Base-by-base conservation (phyloP, 306 rosid genomes). In the Quercus mongolica region DNA sequence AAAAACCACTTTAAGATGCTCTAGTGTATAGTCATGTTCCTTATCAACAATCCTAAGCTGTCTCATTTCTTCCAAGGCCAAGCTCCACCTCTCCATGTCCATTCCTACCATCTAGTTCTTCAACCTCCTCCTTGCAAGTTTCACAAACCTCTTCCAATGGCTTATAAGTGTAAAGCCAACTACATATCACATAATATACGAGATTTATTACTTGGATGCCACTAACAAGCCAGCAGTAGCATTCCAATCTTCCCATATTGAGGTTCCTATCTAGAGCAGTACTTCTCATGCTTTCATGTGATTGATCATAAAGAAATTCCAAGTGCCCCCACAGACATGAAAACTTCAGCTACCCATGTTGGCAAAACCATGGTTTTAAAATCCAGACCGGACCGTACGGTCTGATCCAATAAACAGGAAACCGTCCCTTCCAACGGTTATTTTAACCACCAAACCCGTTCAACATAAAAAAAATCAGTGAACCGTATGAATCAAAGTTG, bases 251-350 rank as follows among this genome's bases (percentile, higher is more conserved):
- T n/a, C 98, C 98, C 76, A 88, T 86, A 25, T 90, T 92, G 5
- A 92, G 84, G 78, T 94, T 92, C 80, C 97, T 79, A 82, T 92
- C 97, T 0, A 88, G 73, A 2, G 97, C 97, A 1, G 86, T 89
- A 73, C 97, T 90, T 59, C 94, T 75, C 93, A 89, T 82, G 69
- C 98, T 89, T 63, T 94, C 97, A 5, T 96, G 96, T 6, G 98
- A 87, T 15, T 92, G 97, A 61, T 92, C 92, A 59, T 86, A 94
- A 6, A 92, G 89, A 81, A 94, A 94, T 58, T 94, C 97, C 76
- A 94, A 77, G 79, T 90, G 98, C 9, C 94, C 94, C 97, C 1
- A 90, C 97, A 12, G 90, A 85, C 90, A 83, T 88, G 85, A 94
- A 94, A 23, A 90, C 89, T 28, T 92, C 96, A 12, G 85, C 93